Base-by-base conservation (phyloP, 768 basidiomycete species). In the Phlegmacium glaucopus region DNA sequence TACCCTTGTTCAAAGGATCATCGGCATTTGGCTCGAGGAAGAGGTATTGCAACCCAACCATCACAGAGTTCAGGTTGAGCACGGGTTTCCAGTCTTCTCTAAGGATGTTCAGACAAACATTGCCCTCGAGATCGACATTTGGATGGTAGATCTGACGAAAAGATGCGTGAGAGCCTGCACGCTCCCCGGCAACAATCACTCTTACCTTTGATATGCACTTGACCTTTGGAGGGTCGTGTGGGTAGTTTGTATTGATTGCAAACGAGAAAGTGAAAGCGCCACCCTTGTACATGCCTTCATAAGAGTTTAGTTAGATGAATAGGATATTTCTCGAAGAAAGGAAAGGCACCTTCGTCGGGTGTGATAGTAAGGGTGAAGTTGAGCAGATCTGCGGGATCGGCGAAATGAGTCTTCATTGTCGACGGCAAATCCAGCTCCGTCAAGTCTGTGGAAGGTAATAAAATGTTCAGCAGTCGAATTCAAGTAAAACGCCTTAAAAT, bases 31-130 rank as follows among this genome's bases (percentile, higher is more conserved):
- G 96, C 68, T 99, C 96, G 48, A 99, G 75, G 78, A 99, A 99
- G 44, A 99, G 80, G 62, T 97, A 99, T 66, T 99, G 96, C 47
- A 99, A 69, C 29, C 96, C 96, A 50, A 98, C 91, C 92, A 98
- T 95, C 54, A 99, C 92, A 26, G 94, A 91, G 65, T 94, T 97
- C 44, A 99, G 76, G 68, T 97, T 98, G 37, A 99, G 75, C 3
- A 99, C 96, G 5, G 96, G 96, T 63, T 99, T 99, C 96, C 96
- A 99, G 71, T 99, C 96, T 74, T 99, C 96, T 64, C 96, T 83
- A 49, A 98, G 79, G 64, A 98, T 97, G 70, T 98, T 98, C 58
- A 99, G 68, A 74, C 96, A 99, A 39, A 99, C 95, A 57, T 98
- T 98, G 38, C 96, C 96, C 63, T 97, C 93, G 30, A 96, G 79